Evolutionary conservation across 306 rosid genomes (phyloP), one percentile per base, ranked within the genome.

Genomic region (Malus sieversii): DNA sequence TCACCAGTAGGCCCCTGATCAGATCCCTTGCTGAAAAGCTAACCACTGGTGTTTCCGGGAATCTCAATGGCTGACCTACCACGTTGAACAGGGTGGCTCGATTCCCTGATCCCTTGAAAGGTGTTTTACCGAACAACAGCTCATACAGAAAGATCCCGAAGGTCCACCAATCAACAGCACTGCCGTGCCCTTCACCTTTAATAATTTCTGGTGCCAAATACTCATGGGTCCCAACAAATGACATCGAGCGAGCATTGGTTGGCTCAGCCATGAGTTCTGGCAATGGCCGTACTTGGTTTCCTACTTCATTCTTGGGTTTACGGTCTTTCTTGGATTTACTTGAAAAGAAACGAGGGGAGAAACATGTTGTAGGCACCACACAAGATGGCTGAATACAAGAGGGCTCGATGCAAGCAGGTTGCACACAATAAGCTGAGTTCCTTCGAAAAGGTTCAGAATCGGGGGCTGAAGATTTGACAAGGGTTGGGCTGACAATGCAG

Each of bases 91-190:
- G 77, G 25, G 89, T 86, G 48, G 87, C 87, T 7, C 87, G 78
- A 75, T 86, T 86, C 42, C 87, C 90, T 22, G 90, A 86, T 52
- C 90, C 90, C 77, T 86, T 86, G 73, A 86, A 86, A 44, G 90
- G 90, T 57, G 90, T 86, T 84, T 84, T 86, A 35, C 90, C 90
- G 3, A 86, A 86, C 82, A 86, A 70, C 27, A 86, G 82, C 77
- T 86, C 90, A n/a, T 86, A 86, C 15, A 86, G 83, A 72, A 86
- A 86, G 45, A 86, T 86, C 74, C 90, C 90, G 14, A 81, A 86
- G 71, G 90, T 86, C 90, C 90, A 86, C 90, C 90, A 86, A 74
- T 86, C 90, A 55, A 86, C 90, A 62, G 90, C 87, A 73, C 87
- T 83, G 10, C 90, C 90, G 45, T 86, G 90, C 65, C 90, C 90